phyloP scores from a whole-genome alignment of 2,329 filamentous ascomycete species.

The Simplicillium aogashimaense region DNA sequence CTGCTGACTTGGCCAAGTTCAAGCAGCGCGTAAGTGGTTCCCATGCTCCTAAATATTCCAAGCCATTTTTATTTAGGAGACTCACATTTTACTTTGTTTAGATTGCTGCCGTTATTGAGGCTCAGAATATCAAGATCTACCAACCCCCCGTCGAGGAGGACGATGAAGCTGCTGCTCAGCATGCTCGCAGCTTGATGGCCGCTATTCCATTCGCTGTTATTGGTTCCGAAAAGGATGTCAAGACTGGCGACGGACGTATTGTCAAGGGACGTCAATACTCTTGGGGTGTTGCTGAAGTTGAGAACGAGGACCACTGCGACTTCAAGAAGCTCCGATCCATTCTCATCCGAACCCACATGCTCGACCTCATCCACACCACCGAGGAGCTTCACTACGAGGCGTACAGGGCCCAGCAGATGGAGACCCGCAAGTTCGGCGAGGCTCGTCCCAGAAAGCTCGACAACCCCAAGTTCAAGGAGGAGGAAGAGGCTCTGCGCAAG shows the following conservation, averaged over 20 bases:
- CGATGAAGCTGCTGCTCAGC: slow-evolving; percentile 89
- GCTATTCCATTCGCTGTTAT: slow-evolving; percentile 99
- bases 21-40: slow-evolving; percentile 87
- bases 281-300: slow-evolving; percentile 98
- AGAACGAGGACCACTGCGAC: slow-evolving; percentile 99
- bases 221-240: slow-evolving; percentile 98
- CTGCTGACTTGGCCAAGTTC: slow-evolving; percentile 82
- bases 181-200: slow-evolving; percentile 87
- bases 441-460: slow-evolving; percentile 94
- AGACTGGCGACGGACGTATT: slow-evolving; percentile 88
- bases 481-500: slow-evolving; percentile 97
- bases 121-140: slow-evolving; percentile 99
- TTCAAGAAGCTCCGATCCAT: slow-evolving; percentile 99
- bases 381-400: slow-evolving; percentile 99
- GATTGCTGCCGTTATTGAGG: slow-evolving; percentile 93
- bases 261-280: slow-evolving; percentile 99
- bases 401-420: slow-evolving; percentile 99
- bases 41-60: not conserved
- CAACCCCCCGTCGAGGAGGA: slow-evolving; percentile 96
- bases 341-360: slow-evolving; percentile 98
- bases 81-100: slow-evolving; percentile 25
- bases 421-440: slow-evolving; percentile 98
- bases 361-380: slow-evolving; percentile 98
- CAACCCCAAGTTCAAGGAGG: slow-evolving; percentile 99
- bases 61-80: not conserved